Evolutionary conservation across 179 eudicot species (phyloP), one percentile per base, ranked within the genome.

Genomic region (Gypsophila paniculata): DNA sequence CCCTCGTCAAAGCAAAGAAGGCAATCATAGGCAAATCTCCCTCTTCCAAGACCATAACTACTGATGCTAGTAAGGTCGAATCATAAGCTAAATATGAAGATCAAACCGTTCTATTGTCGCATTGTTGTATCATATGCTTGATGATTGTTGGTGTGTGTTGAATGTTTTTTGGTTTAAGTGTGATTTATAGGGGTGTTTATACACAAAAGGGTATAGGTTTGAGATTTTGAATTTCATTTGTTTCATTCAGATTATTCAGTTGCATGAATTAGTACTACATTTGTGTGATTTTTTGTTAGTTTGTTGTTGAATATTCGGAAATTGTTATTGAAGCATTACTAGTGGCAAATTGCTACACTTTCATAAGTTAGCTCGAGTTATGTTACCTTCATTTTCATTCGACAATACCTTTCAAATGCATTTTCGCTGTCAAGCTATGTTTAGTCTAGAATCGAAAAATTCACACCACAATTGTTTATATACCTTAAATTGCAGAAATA

Each of bases 1-100:
- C 98, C 0, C 79, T 93, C 5, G 96, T 87, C 21, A 93, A 93
- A 89, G 97, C 91, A 0, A 93, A 87, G 82, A 93, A 89, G 79
- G 96, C 91, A 2, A 84, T 93, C 63, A 85, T 81, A 29, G 93
- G 98, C 52, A 93, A 89, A 79, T 87, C 96, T 8, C 83, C 88
- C 29, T 82, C 80, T 34, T 71, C 98, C 0, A 90, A 92, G 74
- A 78, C 89, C 10, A 76, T 83, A 42, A 6, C 87, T 0, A 59
- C 83, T 17, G 98, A 88, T 62, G 74, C 83, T 14, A 68, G 55
- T 34, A 86, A 90, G 75, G 87, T 76, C 29, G 92, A 85, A 22
- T 75, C 77, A 23, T 80, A 79, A 77, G 90, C 73, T 39, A 81
- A 81, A 73, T 26, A 38, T 79, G 70, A 73, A 68, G 73, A 53